Percentiles rank a stretch among this genome's conserved stretches.
Conservation (phyloP, 805 yeast species). For the Suhomyces prunicola region DNA sequence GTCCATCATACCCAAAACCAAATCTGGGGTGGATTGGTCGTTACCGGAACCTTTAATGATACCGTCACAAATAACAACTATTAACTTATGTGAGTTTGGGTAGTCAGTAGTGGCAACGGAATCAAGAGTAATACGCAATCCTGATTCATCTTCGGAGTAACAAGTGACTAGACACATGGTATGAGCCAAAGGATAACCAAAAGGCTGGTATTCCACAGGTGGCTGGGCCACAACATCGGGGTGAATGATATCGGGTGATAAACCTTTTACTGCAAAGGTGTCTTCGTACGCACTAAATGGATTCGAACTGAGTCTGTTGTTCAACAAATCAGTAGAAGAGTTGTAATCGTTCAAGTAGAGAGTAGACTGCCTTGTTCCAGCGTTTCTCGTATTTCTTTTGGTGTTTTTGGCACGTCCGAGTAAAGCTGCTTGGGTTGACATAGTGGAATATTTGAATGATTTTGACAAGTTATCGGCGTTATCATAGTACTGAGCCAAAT, state of each 20-base stretch:
- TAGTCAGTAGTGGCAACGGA: slow-evolving; percentile 93
- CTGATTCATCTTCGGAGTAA: slow-evolving; percentile 88
- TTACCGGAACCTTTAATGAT: slow-evolving; percentile 93
- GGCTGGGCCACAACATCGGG: slow-evolving; percentile 90
- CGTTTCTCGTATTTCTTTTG: slow-evolving; percentile 10
- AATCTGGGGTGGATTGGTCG: slow-evolving; percentile 83
- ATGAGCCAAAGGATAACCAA: slow-evolving; percentile 67
- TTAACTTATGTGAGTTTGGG: slow-evolving; percentile 90
- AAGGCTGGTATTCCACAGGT: slow-evolving; percentile 84
- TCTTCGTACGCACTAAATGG: slow-evolving; percentile 36
- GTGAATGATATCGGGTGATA: slow-evolving; percentile 60
- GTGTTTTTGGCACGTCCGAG: slow-evolving; percentile 15
- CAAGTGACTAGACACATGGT: slow-evolving; percentile 65
- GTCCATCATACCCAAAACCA: slow-evolving; percentile 82
- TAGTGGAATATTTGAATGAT: slow-evolving; percentile 52
- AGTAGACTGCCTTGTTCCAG: slow-evolving; percentile 26
- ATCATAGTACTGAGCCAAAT: slow-evolving; percentile 36
- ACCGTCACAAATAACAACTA: slow-evolving; percentile 90
- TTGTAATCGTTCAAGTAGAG: slow-evolving; percentile 28
- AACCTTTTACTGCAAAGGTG: slow-evolving; percentile 37
- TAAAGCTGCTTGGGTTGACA: slow-evolving; percentile 60
- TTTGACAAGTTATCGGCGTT: slow-evolving; percentile 32
- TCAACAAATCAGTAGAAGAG: slow-evolving; percentile 34
- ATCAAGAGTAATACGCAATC: slow-evolving; percentile 83
- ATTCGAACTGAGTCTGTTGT: slow-evolving; percentile 26